Conservation (phyloP, 768 basidiomycete genomes). For the Pholiota microspora region DNA sequence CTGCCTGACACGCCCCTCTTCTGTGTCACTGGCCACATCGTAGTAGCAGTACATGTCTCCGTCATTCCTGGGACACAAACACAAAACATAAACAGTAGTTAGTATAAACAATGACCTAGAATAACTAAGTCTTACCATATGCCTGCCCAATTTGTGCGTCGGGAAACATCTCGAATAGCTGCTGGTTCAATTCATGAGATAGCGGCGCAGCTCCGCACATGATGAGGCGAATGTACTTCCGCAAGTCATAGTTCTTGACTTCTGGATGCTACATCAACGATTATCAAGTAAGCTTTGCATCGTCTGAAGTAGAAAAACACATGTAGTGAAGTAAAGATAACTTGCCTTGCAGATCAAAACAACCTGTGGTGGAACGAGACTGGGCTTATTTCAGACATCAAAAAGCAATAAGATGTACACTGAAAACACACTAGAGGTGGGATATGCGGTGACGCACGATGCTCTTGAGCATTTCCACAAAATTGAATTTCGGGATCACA, state of each 20-base stretch:
- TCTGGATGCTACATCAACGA: conserved; percentile 45
- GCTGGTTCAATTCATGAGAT: conserved; percentile 48
- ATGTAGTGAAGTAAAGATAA: background rate
- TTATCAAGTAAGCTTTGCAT: too few species aligned
- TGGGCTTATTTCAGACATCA: conserved; percentile 16
- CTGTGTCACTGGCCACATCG: conserved; percentile 45
- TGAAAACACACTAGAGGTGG: conserved; percentile 42
- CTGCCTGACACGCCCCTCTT: conserved; percentile 55
- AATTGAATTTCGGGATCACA: conserved; percentile 61
- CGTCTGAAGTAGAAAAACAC: too few species aligned
- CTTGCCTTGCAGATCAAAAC: conserved; percentile 56
- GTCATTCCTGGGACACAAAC: conserved; percentile 52
- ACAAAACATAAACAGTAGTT: background rate
- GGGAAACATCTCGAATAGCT: conserved; percentile 49
- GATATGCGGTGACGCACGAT: conserved; percentile 56
- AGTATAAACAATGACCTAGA: background rate
- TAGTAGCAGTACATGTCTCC: conserved; percentile 53
- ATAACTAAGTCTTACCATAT: conserved; percentile 40
- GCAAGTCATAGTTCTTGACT: conserved; percentile 48
- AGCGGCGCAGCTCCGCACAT: conserved; percentile 62
- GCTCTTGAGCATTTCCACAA: conserved; percentile 58
- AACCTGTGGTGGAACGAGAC: conserved; percentile 57
- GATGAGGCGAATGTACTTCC: conserved; percentile 38
- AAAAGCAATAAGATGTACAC: background rate
- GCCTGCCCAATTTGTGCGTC: conserved; percentile 55